Base-by-base conservation (phyloP, 148 eudicot genomes). In the Amaranthus hypochondriacus region DNA sequence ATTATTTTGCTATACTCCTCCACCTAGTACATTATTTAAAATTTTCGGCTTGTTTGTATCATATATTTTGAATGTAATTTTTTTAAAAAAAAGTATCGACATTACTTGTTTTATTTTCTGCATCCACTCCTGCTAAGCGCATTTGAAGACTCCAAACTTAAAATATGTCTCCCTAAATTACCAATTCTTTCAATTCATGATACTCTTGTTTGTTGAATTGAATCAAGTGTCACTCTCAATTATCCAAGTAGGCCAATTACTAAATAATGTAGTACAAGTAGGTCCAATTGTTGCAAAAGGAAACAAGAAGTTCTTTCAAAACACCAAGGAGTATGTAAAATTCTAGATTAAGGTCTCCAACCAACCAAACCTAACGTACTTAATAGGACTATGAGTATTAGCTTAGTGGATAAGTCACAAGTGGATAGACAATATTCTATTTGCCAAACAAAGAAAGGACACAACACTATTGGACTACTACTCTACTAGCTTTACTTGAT, bases 401-500 rank as follows among this genome's bases (percentile, higher is more conserved):
- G 62, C 58, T 70, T 14, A 18, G 57, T 56, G 71, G 77, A 48
- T 66, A 75, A 75, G 77, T 66, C 69, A 48, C 57, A 75, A 75
- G 77, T 66, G 76, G 72, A 75, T 75, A 49, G 3, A 71, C 9
- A 59, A 6, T 56, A 67, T 46, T 4, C 53, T 48, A 60, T 49
- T 70, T 56, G 39, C 39, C 39, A 28, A 48, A 64, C 61, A 61
- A 13, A 28, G 9, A 39, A 14, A 59, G 13, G 70, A 65, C 71
- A 21, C 14, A 42, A 56, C 28, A 60, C 5, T 21, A 60, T 18
- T 60, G 21, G 11, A 56, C 18, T 56, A 39, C 15, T 11, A 2
- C 13, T 54, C 61, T 56, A 46, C 73, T 28, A 70, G 63, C 53
- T 56, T 28, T 28, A 28, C 39, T 28, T 28, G 39, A 28, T 28